These are phyloP conservation scores for Dipteronia dyeriana DNA, from an alignment of 345 rosid species.

Conservation along the genomic window DNA sequence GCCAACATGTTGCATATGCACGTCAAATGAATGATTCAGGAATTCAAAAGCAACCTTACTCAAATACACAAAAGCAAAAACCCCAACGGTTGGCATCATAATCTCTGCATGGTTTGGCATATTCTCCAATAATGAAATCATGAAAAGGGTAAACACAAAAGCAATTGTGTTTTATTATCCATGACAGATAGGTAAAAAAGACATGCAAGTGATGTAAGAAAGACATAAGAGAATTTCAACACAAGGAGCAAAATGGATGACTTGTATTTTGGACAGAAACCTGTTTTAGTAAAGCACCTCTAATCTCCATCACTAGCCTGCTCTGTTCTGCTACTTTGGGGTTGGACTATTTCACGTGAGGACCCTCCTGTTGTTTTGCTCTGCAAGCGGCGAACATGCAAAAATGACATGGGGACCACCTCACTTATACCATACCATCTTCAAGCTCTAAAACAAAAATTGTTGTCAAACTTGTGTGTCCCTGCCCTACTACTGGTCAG, in stretches of 20 bases:
- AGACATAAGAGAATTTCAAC: conserved; percentile 7
- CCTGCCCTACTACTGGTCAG: background rate
- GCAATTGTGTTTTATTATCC: background rate
- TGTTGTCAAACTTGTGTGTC: no score
- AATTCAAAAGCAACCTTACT: background rate
- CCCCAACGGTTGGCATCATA: conserved; percentile 23
- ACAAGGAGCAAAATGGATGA: conserved; percentile 2
- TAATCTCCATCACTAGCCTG: background rate
- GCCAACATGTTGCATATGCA: background rate
- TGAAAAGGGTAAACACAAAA: conserved; percentile 1
- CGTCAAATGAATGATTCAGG: background rate
- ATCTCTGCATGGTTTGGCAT: conserved; percentile 2
- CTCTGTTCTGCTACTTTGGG: conserved; percentile 2
- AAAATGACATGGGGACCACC: conserved; percentile 13
- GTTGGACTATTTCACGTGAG: no score
- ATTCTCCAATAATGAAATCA: background rate
- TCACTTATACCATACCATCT: background rate
- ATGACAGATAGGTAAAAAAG: conserved; percentile 12
- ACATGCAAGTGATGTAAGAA: background rate
- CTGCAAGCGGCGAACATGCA: conserved; percentile 19
- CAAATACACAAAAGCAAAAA: no score
- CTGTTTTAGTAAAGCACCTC: conserved; percentile 6
- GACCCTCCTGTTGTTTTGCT: background rate
- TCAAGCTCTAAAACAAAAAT: background rate
- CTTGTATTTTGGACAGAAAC: conserved; percentile 17